Conservation (phyloP, 1,139 yeast species). For the Sugiyamaella novakii region DNA sequence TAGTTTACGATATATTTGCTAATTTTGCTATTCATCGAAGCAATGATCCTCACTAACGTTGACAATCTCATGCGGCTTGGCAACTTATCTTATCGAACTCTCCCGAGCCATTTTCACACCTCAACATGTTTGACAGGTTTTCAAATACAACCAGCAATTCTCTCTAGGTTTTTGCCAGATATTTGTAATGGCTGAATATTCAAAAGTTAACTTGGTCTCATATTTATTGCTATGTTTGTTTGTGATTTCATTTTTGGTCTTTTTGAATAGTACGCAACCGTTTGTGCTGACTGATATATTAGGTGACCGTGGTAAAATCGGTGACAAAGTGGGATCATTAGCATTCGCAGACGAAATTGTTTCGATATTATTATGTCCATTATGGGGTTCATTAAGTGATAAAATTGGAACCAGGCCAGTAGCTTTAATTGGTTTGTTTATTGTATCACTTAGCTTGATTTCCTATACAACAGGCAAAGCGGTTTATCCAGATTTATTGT, state of each 20-base stretch:
- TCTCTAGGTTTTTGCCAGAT: too few species aligned
- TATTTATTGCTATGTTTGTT: constrained; percentile 48
- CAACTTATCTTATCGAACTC: too few species aligned
- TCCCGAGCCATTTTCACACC: too few species aligned
- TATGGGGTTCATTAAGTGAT: constrained; percentile 66
- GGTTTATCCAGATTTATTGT: constrained; percentile 54
- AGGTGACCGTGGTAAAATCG: constrained; percentile 51
- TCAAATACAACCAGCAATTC: too few species aligned
- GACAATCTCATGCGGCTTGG: too few species aligned
- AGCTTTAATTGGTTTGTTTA: constrained; percentile 51
- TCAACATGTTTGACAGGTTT: too few species aligned
- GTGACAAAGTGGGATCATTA: constrained; percentile 59
- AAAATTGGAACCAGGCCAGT: constrained; percentile 61
- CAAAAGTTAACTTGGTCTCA: constrained; percentile 28
- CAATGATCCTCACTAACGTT: too few species aligned
- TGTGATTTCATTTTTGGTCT: constrained; percentile 64
- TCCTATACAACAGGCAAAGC: constrained; percentile 52
- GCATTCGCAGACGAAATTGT: constrained; percentile 66
- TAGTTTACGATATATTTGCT: too few species aligned
- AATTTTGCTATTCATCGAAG: too few species aligned
- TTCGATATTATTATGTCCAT: constrained; percentile 58
- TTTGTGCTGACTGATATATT: constrained; percentile 62
- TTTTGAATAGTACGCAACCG: constrained; percentile 67
- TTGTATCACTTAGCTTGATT: constrained; percentile 52
- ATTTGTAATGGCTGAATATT: constrained; percentile 18